These are phyloP conservation scores for Agrocybe praecox DNA, from an alignment of 768 basidiomycete species.

Conservation along the genomic window DNA sequence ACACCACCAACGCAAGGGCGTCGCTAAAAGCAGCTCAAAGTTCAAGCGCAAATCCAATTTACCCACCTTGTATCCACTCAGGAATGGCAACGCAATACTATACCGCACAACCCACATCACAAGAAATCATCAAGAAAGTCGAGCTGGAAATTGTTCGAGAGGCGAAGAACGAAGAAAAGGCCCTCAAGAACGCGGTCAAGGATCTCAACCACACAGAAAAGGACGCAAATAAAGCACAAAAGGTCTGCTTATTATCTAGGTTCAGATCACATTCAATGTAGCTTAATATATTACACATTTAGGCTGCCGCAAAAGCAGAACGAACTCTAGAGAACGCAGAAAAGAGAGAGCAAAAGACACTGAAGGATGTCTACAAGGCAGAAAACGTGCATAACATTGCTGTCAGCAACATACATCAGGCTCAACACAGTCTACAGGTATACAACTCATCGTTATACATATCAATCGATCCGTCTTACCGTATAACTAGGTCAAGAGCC, in stretches of 20 bases:
- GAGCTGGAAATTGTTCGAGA: slow-evolving; percentile 52
- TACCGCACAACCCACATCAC: slow-evolving; percentile 23
- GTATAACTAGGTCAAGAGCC: neutral
- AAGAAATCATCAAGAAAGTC: slow-evolving; percentile 31
- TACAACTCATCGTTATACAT: neutral
- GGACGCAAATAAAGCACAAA: slow-evolving; percentile 50
- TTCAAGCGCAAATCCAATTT: neutral
- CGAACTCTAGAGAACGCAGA: slow-evolving; percentile 41
- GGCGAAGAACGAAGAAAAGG: slow-evolving; percentile 51
- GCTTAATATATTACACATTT: neutral
- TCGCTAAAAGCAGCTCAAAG: neutral
- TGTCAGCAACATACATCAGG: slow-evolving; percentile 39
- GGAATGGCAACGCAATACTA: slow-evolving; percentile 2
- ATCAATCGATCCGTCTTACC: neutral
- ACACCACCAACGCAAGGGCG: too few species aligned
- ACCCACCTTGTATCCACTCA: neutral
- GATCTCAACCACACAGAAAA: slow-evolving; percentile 58
- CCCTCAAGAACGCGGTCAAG: slow-evolving; percentile 54
- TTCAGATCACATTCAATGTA: neutral
- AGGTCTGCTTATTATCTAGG: slow-evolving; percentile 33
- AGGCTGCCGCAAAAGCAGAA: slow-evolving; percentile 19
- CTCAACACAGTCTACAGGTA: slow-evolving; percentile 48
- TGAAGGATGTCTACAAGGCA: slow-evolving; percentile 54
- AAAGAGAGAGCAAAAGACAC: slow-evolving; percentile 50
- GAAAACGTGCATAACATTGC: slow-evolving; percentile 54